These are phyloP conservation scores for Pterocarpus santalinus DNA, from an alignment of 306 rosid species.

Conservation along the genomic window DNA sequence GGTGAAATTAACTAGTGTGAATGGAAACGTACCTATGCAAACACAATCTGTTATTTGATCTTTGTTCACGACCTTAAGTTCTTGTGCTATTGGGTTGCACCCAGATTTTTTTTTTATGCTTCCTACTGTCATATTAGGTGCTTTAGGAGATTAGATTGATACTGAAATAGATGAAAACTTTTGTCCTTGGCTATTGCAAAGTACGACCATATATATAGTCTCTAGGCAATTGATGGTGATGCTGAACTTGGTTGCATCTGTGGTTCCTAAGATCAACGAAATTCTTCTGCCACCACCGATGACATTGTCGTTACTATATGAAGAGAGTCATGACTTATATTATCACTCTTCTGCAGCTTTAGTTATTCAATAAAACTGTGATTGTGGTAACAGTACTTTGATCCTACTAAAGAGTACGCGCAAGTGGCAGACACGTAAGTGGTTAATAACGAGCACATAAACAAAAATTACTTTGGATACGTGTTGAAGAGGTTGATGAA, in stretches of 20 bases:
- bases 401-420: not conserved
- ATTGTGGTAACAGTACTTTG: constrained; percentile 29
- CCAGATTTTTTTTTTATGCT: not conserved
- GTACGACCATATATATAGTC: not conserved
- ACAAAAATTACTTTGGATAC: not conserved
- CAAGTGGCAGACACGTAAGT: constrained; percentile 9
- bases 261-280: constrained; percentile 38
- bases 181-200: constrained; percentile 12
- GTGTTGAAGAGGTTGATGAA: not conserved
- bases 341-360: constrained; percentile 42
- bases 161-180: not conserved
- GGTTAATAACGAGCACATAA: not conserved
- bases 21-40: not conserved
- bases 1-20: not conserved
- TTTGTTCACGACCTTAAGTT: not conserved
- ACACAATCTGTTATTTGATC: not conserved
- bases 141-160: not conserved
- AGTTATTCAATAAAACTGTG: constrained; percentile 39
- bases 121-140: not conserved
- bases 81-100: not conserved
- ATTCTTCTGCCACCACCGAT: constrained; percentile 13
- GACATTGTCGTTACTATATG: constrained; percentile 41
- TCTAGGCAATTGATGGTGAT: constrained; percentile 22
- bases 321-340: constrained; percentile 10
- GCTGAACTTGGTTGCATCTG: constrained; percentile 35